phyloP scores from a whole-genome alignment of 345 rosid genomes.

The Balakata baccata region DNA sequence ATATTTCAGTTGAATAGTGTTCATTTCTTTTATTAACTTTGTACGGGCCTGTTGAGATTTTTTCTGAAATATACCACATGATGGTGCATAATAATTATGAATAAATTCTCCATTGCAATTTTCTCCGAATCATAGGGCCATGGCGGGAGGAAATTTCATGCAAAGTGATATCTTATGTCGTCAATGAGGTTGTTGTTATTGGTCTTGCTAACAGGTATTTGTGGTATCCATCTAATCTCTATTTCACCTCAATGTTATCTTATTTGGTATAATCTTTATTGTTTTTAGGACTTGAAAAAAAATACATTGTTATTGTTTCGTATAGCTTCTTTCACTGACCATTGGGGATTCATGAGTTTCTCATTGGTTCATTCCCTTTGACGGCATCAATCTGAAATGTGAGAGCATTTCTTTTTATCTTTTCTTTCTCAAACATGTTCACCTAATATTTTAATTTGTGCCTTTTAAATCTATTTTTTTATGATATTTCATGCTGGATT shows the following conservation, averaged over 20 bases:
- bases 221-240: not conserved
- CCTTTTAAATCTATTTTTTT: not conserved
- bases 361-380: slow-evolving; percentile 47
- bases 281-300: not conserved
- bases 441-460: not conserved
- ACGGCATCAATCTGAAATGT: slow-evolving; percentile 14
- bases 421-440: not conserved
- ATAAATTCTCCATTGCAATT: not conserved
- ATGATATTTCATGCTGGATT: not conserved
- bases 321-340: slow-evolving; percentile 47
- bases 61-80: too few relatives aligned
- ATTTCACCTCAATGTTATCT: not conserved
- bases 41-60: too few relatives aligned
- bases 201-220: slow-evolving; percentile 82
- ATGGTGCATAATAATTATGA: too few relatives aligned
- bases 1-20: too few relatives aligned
- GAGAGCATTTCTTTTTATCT: slow-evolving; percentile 21
- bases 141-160: slow-evolving; percentile 92
- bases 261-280: not conserved
- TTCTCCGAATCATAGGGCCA: slow-evolving; percentile 15
- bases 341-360: slow-evolving; percentile 31
- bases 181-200: slow-evolving; percentile 76
- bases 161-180: slow-evolving; percentile 65
- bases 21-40: too few relatives aligned
- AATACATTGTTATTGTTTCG: not conserved